Percentiles rank a stretch among this genome's conserved stretches.
These are phyloP conservation scores for Acmispon strigosus DNA, from an alignment of 306 rosid genomes.

Conservation along the genomic window DNA sequence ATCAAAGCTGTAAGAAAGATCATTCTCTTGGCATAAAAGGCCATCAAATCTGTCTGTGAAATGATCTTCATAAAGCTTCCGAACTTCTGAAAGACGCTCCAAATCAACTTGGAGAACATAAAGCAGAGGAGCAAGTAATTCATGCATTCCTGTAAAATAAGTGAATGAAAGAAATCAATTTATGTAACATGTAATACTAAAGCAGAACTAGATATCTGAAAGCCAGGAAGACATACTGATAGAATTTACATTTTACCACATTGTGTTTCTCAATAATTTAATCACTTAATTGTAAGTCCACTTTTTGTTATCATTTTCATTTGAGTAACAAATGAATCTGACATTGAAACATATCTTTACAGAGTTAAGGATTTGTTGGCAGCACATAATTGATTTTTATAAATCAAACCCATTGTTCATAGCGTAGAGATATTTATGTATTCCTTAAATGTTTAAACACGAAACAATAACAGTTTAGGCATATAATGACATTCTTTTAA, in stretches of 20 bases:
- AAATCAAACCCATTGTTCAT: background rate
- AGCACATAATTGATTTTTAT: background rate
- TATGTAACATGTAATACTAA: slow-evolving; percentile 6
- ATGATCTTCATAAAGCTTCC: slow-evolving; percentile 76
- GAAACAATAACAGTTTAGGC: background rate
- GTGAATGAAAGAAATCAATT: slow-evolving; percentile 1
- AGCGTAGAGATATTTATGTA: background rate
- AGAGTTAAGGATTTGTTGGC: background rate
- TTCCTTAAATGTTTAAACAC: background rate
- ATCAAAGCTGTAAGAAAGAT: slow-evolving; percentile 71
- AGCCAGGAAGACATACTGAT: background rate
- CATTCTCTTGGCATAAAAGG: slow-evolving; percentile 56
- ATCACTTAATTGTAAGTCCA: background rate
- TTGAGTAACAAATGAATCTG: background rate
- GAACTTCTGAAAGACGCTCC: slow-evolving; percentile 68
- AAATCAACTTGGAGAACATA: slow-evolving; percentile 91
- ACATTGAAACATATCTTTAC: background rate
- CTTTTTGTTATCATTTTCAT: background rate
- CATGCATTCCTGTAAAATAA: slow-evolving; percentile 79
- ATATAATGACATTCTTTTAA: background rate
- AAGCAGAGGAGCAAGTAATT: slow-evolving; percentile 88
- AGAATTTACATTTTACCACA: background rate
- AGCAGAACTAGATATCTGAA: slow-evolving; percentile 9
- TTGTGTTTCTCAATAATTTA: slow-evolving; percentile 1
- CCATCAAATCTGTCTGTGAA: slow-evolving; percentile 88